Evolutionary conservation across 176 grass and related monocot genomes (phyloP).

Genomic region (Neostapfia colusana): DNA sequence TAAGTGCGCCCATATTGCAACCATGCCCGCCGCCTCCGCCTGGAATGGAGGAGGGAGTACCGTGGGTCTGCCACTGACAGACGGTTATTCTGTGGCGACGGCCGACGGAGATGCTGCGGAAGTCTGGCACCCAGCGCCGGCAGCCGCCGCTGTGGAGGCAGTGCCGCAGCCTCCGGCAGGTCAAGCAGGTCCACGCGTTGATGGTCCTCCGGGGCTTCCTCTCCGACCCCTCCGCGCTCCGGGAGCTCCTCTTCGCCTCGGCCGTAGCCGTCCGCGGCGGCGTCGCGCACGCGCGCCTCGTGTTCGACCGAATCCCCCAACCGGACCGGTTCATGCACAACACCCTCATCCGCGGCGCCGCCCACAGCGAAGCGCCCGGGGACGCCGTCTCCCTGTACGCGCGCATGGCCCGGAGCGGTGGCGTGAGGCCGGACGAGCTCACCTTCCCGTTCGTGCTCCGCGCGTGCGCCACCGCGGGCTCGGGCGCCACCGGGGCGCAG

Average conservation of each 20-base stretch:
- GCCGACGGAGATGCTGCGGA: conserved; percentile 57
- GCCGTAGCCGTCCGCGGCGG: conserved; percentile 22
- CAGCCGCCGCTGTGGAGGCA: conserved; percentile 60
- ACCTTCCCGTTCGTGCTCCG: conserved; percentile 91
- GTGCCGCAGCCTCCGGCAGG: conserved; percentile 55
- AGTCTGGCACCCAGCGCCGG: conserved; percentile 54
- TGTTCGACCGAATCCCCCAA: conserved; percentile 75
- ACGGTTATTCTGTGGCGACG: too few species aligned
- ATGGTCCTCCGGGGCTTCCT: conserved; percentile 75
- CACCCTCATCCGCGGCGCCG: conserved; percentile 72
- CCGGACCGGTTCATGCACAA: conserved; percentile 94
- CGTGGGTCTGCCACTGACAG: too few species aligned
- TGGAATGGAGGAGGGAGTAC: too few species aligned
- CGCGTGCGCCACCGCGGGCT: conserved; percentile 66
- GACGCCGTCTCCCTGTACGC: conserved; percentile 62
- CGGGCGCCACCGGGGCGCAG: conserved; percentile 50
- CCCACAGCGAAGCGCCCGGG: conserved; percentile 2
- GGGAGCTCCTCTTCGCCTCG: conserved; percentile 70
- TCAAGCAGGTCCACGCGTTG: background rate
- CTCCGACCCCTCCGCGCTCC: conserved; percentile 58
- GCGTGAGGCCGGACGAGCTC: conserved; percentile 61
- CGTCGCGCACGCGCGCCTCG: conserved; percentile 51
- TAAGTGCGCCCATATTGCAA: too few species aligned
- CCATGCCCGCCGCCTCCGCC: too few species aligned
- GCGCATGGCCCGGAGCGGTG: conserved; percentile 40